Base-by-base conservation (phyloP, 1,284 basidiomycete species). In the Cutaneotrichosporon cutaneum region DNA sequence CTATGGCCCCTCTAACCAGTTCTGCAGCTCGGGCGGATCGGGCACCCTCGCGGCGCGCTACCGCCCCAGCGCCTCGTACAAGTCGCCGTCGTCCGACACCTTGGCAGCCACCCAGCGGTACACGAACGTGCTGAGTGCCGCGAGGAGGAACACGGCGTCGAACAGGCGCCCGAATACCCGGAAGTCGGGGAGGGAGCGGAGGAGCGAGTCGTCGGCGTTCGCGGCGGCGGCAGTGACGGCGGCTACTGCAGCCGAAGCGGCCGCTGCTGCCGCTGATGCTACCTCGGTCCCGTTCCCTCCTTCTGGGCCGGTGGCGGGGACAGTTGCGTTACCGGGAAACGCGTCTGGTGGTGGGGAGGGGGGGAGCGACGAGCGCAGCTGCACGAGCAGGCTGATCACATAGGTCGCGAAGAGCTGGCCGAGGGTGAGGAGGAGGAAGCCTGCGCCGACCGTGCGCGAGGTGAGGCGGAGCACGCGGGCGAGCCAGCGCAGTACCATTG, bases 371-470 rank as follows among this genome's bases (percentile, higher is more conserved):
- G 57, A 51, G 48, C 57, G 48, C n/a, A 53, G 57, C 66, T 81
- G 79, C 24, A 81, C 75, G 4, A 81, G 69, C 3, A 81, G 73
- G 21, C 77, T 78, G 60, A 81, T 75, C 18, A 76, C 71, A 54
- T 81, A 81, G 21, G 77, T 77, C 3, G 78, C 70, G 65, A 80
- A 78, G 10, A 81, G 66, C 62, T 81, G 79, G 2, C 74, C 76
- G 32, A 81, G 62, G 18, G 69, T 70, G 24, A 81, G 65, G 9
- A 81, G 66, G 18, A 80, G 60, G 63, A 81, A 78, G 0, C 77
- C 78, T 3, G 77, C 75, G n/a, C 78, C 79, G 27, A 78, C 73
- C 24, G 73, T 77, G 48, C 76, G 75, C 53, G 72, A 75, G 4
- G 77, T 77, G 63, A 80, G 69, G 35, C 71, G 67, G 27, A 81